These are phyloP conservation scores for Penicillium paxilli DNA, from an alignment of 495 filamentous ascomycete genomes.

Conservation along the genomic window DNA sequence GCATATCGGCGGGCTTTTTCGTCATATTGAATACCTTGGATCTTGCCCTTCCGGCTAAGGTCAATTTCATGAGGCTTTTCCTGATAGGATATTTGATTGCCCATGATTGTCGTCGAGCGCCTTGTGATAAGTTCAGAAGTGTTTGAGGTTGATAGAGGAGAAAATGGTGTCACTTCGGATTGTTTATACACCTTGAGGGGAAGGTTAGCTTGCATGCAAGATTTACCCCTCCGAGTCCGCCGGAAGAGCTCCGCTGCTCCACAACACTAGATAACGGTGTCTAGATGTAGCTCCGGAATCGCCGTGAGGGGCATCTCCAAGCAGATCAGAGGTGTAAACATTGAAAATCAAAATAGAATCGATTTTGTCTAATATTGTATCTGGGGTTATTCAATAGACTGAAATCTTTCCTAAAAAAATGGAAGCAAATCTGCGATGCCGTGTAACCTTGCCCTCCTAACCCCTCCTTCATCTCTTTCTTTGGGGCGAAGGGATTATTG, in stretches of 20 bases:
- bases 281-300: background rate
- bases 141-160: background rate
- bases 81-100: conserved; percentile 14
- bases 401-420: too few species aligned
- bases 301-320: too few species aligned
- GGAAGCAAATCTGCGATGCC: too few species aligned
- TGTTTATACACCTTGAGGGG: background rate
- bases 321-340: too few species aligned
- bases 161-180: background rate
- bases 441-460: too few species aligned
- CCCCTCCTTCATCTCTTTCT: too few species aligned
- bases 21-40: conserved; percentile 24
- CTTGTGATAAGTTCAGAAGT: background rate
- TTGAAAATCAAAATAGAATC: too few species aligned
- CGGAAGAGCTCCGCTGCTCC: background rate
- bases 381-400: too few species aligned
- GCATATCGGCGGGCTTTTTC: conserved; percentile 34
- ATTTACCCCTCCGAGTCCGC: background rate
- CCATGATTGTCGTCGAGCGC: conserved; percentile 1
- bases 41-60: conserved; percentile 4
- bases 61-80: conserved; percentile 4
- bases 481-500: too few species aligned
- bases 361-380: too few species aligned
- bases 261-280: background rate
- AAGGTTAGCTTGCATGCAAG: background rate